Evolutionary conservation across 208 protist species (phyloP).

Genomic region (Leishmania gerbilli): DNA sequence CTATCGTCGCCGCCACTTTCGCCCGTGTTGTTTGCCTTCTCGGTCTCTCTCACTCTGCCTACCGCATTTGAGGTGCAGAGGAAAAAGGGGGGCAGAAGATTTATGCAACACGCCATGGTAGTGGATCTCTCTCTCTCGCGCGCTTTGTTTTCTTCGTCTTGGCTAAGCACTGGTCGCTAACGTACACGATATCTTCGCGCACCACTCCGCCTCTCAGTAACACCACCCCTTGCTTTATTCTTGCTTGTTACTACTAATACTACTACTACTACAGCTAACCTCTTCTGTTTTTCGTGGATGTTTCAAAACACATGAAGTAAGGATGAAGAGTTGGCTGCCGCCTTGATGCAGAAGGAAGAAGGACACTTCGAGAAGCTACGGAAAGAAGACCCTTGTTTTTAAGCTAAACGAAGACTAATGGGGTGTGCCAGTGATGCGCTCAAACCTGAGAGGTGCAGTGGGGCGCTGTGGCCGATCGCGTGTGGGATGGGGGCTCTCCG

Average conservation of each 20-base stretch:
- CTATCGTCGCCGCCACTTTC: background rate
- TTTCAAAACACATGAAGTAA: background rate
- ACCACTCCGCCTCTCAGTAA: background rate
- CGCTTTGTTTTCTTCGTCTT: background rate
- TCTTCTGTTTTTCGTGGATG: background rate
- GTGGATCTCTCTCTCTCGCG: background rate
- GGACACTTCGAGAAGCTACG: background rate
- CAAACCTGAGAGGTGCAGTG: background rate
- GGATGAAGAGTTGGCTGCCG: background rate
- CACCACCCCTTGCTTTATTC: background rate
- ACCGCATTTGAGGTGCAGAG: no score
- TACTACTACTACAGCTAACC: background rate
- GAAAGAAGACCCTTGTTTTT: background rate
- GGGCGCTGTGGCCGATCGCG: background rate
- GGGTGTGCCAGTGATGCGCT: background rate
- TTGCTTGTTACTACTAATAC: background rate
- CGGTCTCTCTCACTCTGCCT: no score
- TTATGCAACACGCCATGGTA: no score
- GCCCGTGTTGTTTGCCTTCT: background rate
- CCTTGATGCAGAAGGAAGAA: background rate
- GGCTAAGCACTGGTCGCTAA: background rate
- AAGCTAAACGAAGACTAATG: background rate
- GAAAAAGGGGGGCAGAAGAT: no score
- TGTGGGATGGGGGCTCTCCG: background rate
- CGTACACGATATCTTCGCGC: background rate